phyloP scores from a whole-genome alignment of 306 rosid species.

The Pachyrhizus erosus region DNA sequence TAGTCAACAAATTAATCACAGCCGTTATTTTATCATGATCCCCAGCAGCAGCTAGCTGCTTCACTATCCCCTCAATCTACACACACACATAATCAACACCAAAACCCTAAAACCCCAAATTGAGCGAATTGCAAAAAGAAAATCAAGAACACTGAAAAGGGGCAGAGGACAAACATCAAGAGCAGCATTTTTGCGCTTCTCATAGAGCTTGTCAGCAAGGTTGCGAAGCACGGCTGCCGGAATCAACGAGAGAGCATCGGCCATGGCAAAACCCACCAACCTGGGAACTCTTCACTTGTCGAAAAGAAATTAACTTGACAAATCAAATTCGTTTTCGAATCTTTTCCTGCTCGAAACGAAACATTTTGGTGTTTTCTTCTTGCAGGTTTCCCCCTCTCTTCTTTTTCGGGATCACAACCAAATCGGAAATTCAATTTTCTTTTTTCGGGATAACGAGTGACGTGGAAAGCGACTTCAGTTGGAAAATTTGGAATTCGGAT shows the following conservation, averaged over 20 bases:
- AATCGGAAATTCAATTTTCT: slow-evolving; percentile 42
- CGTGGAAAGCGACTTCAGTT: slow-evolving; percentile 47
- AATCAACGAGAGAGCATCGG: slow-evolving; percentile 70
- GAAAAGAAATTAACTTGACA: slow-evolving; percentile 12
- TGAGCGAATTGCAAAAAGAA: slow-evolving; percentile 18
- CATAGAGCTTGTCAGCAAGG: slow-evolving; percentile 94
- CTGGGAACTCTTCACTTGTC: slow-evolving; percentile 7
- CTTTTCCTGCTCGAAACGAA: slow-evolving; percentile 52
- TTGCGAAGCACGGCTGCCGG: slow-evolving; percentile 87
- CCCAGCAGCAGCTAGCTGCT: slow-evolving; percentile 75
- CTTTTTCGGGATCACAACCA: slow-evolving; percentile 31
- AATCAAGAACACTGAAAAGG: not conserved
- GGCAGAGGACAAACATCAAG: slow-evolving; percentile 67
- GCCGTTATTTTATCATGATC: slow-evolving; percentile 89
- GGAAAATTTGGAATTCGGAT: slow-evolving; percentile 15
- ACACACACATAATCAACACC: slow-evolving; percentile 9
- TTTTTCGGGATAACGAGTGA: slow-evolving; percentile 48
- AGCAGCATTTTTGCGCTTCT: slow-evolving; percentile 99
- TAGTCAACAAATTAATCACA: slow-evolving; percentile 75
- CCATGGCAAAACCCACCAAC: slow-evolving; percentile 61
- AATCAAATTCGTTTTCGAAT: slow-evolving; percentile 53
- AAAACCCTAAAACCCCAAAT: slow-evolving; percentile 59
- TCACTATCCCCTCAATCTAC: slow-evolving; percentile 95
- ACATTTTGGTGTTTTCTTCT: slow-evolving; percentile 22
- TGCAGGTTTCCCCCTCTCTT: not conserved